A percentile compares a stretch with the other conserved stretches of the same genome.
Evolutionary conservation across 257 asterid species (phyloP).

Genomic region (Vinca minor): DNA sequence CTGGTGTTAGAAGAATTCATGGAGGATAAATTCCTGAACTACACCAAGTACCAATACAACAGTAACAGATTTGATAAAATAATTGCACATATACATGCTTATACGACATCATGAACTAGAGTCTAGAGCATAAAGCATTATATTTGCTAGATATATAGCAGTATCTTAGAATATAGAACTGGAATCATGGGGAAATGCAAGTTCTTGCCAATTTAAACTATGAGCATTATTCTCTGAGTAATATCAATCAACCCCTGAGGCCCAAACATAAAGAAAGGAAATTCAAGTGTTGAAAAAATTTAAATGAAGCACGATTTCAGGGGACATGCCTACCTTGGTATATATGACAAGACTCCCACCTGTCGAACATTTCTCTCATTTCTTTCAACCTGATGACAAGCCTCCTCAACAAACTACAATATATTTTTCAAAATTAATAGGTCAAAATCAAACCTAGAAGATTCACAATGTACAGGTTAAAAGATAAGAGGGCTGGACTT

Average conservation of each 20-base stretch:
- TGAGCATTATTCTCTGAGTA: background rate
- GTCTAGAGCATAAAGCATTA: too few relatives aligned
- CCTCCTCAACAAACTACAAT: constrained; percentile 87
- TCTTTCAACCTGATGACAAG: constrained; percentile 93
- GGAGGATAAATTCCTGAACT: background rate
- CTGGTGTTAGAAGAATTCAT: background rate
- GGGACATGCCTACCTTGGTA: constrained; percentile 61
- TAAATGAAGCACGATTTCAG: constrained; percentile 3
- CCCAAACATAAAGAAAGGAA: background rate
- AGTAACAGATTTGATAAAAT: background rate
- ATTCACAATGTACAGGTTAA: background rate
- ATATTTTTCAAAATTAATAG: constrained; percentile 12
- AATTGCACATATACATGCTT: background rate
- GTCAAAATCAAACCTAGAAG: constrained; percentile 16
- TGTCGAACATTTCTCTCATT: constrained; percentile 76
- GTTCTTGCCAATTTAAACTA: background rate
- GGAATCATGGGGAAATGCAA: background rate
- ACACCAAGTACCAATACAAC: background rate
- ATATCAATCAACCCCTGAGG: background rate
- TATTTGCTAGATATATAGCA: too few relatives aligned
- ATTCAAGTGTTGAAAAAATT: background rate
- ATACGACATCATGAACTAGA: background rate
- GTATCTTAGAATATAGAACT: background rate
- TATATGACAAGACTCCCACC: constrained; percentile 73
- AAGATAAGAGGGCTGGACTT: constrained; percentile 24